Conservation (phyloP, 805 yeast genomes). For the Danielozyma ontarioensis region DNA sequence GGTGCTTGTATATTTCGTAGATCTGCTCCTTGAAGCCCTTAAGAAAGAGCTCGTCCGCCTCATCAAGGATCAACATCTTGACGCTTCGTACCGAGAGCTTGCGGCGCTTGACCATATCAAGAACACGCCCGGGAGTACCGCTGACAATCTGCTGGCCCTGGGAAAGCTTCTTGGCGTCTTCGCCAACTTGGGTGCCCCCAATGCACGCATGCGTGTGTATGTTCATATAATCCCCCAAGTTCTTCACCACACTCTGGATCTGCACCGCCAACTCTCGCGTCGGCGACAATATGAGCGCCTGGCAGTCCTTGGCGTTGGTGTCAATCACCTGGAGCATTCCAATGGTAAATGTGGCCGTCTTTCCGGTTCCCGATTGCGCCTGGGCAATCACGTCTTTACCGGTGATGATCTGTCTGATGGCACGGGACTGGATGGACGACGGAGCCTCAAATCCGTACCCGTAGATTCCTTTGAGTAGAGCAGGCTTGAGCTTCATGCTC, state of each 20-base stretch:
- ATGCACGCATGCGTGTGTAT: conserved; percentile 86
- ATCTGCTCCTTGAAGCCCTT: conserved; percentile 96
- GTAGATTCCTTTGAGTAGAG: conserved; percentile 52
- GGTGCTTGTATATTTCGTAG: conserved; percentile 78
- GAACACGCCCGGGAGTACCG: conserved; percentile 96
- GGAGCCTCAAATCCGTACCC: conserved; percentile 95
- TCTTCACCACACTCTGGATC: conserved; percentile 80
- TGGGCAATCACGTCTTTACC: conserved; percentile 97
- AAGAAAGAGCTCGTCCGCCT: conserved; percentile 92
- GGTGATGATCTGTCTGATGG: conserved; percentile 88
- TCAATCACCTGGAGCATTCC: conserved; percentile 88
- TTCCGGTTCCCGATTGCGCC: conserved; percentile 99
- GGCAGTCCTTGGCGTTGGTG: conserved; percentile 64
- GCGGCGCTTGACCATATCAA: conserved; percentile 86
- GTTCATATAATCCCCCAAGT: conserved; percentile 85
- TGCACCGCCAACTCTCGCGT: conserved; percentile 95
- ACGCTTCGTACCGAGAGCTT: conserved; percentile 66
- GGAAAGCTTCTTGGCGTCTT: conserved; percentile 68
- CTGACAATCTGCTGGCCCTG: conserved; percentile 88
- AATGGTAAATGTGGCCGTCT: conserved; percentile 96
- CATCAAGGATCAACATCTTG: conserved; percentile 89
- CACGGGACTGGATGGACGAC: conserved; percentile 96
- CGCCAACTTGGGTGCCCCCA: conserved; percentile 85
- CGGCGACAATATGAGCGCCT: conserved; percentile 89
- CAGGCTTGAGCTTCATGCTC: conserved; percentile 37